A percentile compares a stretch with the other conserved stretches of the same genome.
Evolutionary conservation across 345 rosid genomes (phyloP).

Genomic region (Isatis tinctoria): DNA sequence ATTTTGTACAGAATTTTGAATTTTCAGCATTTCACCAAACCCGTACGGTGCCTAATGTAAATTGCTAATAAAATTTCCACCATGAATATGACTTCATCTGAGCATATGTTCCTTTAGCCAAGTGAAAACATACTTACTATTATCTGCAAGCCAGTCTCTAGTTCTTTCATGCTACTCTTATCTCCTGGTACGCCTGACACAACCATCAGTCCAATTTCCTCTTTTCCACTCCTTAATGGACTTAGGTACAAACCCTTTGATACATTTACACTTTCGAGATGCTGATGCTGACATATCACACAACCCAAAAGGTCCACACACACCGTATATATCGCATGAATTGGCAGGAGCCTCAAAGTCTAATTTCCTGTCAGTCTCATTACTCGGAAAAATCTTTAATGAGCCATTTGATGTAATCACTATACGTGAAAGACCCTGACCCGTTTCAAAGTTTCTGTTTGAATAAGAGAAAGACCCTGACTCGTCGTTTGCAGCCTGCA

Average conservation of each 20-base stretch:
- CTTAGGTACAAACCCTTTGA: constrained; percentile 23
- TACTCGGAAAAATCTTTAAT: no score
- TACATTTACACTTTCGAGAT: constrained; percentile 16
- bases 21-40: no score
- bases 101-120: no score
- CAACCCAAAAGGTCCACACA: constrained; percentile 27
- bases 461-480: not conserved
- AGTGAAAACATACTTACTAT: no score
- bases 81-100: no score
- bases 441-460: not conserved
- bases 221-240: constrained; percentile 9
- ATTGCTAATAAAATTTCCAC: no score
- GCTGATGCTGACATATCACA: no score
- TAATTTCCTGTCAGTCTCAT: not conserved
- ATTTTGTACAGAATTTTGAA: no score
- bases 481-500: constrained; percentile 12
- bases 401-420: not conserved
- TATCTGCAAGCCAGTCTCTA: no score
- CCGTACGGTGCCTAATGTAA: no score
- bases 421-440: no score
- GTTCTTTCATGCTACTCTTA: no score
- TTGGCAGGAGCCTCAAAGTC: not conserved
- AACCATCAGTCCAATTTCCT: constrained; percentile 29
- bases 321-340: not conserved
- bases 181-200: constrained; percentile 17